phyloP scores from a whole-genome alignment of 345 rosid species.

The Barbarea vulgaris region DNA sequence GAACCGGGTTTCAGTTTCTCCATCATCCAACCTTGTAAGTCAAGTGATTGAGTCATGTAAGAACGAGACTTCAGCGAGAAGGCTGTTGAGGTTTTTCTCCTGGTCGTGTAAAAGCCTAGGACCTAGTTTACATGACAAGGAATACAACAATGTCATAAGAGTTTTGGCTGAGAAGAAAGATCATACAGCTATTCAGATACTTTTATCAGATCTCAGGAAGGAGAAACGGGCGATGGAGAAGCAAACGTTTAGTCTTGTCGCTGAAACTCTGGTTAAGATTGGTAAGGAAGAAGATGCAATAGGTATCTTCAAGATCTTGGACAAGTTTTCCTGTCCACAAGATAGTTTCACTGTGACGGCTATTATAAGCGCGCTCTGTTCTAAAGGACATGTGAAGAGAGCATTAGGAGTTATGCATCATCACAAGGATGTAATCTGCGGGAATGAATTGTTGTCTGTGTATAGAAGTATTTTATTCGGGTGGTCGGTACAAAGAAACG shows the following conservation, averaged over 20 bases:
- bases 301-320: conserved; percentile 84
- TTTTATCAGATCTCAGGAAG: conserved; percentile 67
- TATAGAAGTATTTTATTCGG: conserved; percentile 70
- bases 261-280: conserved; percentile 66
- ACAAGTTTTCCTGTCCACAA: conserved; percentile 70
- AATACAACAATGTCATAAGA: conserved; percentile 64
- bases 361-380: conserved; percentile 69
- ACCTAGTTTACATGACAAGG: conserved; percentile 51
- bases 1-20: conserved; percentile 39
- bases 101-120: conserved; percentile 62
- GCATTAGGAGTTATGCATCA: conserved; percentile 77
- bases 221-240: conserved; percentile 60
- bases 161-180: conserved; percentile 76
- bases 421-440: conserved; percentile 57
- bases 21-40: conserved; percentile 52
- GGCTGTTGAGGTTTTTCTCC: conserved; percentile 73
- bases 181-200: conserved; percentile 60
- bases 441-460: conserved; percentile 50
- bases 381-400: conserved; percentile 78
- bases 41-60: conserved; percentile 59
- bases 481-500: conserved; percentile 67
- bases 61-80: conserved; percentile 61
- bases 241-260: conserved; percentile 61
- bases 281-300: conserved; percentile 84
- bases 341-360: conserved; percentile 60